Evolutionary conservation across 2,329 filamentous ascomycete species (phyloP).

Genomic region (Diaporthe batatas): DNA sequence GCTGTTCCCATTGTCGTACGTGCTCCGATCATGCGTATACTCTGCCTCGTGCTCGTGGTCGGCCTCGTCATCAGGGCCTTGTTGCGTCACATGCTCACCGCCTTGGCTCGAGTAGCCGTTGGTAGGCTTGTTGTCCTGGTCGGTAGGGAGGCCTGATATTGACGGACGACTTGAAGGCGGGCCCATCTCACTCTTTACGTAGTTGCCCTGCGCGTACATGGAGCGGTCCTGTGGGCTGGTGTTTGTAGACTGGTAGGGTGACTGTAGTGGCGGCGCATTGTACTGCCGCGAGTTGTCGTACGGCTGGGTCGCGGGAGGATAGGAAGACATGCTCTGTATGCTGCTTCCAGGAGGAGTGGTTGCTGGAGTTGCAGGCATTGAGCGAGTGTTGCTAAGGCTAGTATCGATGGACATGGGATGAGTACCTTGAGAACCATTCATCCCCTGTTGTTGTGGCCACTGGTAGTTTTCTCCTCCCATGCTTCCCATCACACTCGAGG

Average conservation of each 20-base stretch:
- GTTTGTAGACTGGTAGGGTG: constrained; percentile 76
- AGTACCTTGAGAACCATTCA: constrained; percentile 71
- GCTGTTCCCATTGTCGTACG: constrained; percentile 79
- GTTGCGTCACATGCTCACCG: constrained; percentile 67
- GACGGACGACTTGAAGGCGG: constrained; percentile 77
- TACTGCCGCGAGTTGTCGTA: constrained; percentile 87
- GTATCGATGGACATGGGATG: constrained; percentile 88
- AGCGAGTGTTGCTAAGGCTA: constrained; percentile 81
- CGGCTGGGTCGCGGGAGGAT: constrained; percentile 75
- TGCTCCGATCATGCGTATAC: constrained; percentile 86
- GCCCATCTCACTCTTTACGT: constrained; percentile 90
- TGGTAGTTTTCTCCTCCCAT: constrained; percentile 85
- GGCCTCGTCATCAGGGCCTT: constrained; percentile 73
- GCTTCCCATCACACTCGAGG: constrained; percentile 82
- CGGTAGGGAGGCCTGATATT: constrained; percentile 66
- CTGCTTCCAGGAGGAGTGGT: constrained; percentile 86
- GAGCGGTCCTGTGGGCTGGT: constrained; percentile 69
- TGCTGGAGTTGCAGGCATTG: constrained; percentile 90
- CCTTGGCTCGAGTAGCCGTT: constrained; percentile 72
- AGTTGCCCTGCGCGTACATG: constrained; percentile 78
- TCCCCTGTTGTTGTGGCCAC: constrained; percentile 74
- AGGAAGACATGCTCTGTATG: constrained; percentile 83
- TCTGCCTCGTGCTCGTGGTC: constrained; percentile 82
- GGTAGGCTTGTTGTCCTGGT: constrained; percentile 70
- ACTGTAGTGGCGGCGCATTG: constrained; percentile 75